These are phyloP conservation scores for Botrytis fabae DNA, from an alignment of 2,329 filamentous ascomycete species.

Conservation along the genomic window DNA sequence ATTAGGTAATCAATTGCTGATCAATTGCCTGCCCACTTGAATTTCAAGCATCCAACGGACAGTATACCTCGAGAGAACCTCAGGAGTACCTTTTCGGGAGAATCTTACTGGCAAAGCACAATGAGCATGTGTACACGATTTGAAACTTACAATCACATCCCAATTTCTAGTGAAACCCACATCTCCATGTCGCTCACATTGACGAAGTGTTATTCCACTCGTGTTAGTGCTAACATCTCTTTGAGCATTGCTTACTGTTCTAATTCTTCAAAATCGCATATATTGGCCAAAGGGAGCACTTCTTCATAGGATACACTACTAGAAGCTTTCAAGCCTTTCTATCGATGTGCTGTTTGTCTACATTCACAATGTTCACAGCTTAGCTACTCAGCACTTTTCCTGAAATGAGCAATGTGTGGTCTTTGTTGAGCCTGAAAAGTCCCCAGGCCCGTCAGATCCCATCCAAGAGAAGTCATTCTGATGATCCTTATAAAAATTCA, in stretches of 20 bases:
- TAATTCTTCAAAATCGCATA: background rate
- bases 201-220: background rate
- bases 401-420: background rate
- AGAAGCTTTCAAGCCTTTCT: background rate
- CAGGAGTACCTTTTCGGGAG: background rate
- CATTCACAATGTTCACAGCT: background rate
- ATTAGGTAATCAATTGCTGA: conserved; percentile 4
- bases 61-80: background rate
- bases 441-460: background rate
- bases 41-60: background rate
- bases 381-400: background rate
- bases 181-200: background rate
- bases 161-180: background rate
- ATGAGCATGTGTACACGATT: background rate
- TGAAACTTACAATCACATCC: background rate
- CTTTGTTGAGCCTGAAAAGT: background rate
- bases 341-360: background rate
- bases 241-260: background rate
- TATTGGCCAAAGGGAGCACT: background rate
- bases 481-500: background rate
- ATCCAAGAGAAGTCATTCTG: background rate
- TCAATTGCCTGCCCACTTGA: background rate
- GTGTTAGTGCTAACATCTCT: background rate
- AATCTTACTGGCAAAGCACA: background rate
- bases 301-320: too few relatives aligned